Conservation (phyloP, 768 basidiomycete species). For the Leucosporidium creatinivorum region DNA sequence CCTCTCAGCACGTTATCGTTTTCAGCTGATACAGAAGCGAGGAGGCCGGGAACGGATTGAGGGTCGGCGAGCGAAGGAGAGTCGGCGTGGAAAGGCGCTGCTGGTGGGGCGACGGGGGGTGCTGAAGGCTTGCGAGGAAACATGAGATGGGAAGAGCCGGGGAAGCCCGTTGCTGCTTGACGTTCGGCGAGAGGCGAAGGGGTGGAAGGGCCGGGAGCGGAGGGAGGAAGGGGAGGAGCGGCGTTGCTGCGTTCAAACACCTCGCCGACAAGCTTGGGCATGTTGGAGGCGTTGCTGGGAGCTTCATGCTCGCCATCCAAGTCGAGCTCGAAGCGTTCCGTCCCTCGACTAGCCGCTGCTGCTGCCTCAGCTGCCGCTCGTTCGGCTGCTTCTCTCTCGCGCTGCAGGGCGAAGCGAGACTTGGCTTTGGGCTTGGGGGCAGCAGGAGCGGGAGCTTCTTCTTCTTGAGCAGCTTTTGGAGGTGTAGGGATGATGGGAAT, state of each 20-base stretch:
- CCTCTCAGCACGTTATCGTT: constrained; percentile 24
- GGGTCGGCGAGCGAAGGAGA: neutral
- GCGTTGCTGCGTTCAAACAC: constrained; percentile 13
- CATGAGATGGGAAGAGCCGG: constrained; percentile 4
- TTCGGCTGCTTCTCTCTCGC: constrained; percentile 18
- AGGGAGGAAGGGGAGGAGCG: constrained; percentile 3
- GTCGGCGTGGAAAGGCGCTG: neutral
- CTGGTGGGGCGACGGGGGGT: neutral
- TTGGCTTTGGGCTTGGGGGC: constrained; percentile 9
- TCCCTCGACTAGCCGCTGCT: neutral
- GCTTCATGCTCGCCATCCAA: constrained; percentile 1
- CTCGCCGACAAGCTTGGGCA: constrained; percentile 17
- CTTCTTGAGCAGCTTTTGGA: neutral
- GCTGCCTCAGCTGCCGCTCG: neutral
- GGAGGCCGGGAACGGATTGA: neutral
- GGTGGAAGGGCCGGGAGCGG: neutral
- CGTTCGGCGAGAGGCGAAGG: neutral
- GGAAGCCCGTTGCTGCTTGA: constrained; percentile 14
- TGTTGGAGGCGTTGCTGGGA: neutral
- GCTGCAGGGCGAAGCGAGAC: constrained; percentile 27
- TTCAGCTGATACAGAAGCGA: neutral
- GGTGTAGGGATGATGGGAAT: constrained; percentile 6
- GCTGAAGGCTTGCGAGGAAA: constrained; percentile 5
- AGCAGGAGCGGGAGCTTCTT: neutral
- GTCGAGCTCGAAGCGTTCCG: constrained; percentile 20